Conservation (phyloP, 345 rosid genomes). For the Eucalyptus leucophloia region DNA sequence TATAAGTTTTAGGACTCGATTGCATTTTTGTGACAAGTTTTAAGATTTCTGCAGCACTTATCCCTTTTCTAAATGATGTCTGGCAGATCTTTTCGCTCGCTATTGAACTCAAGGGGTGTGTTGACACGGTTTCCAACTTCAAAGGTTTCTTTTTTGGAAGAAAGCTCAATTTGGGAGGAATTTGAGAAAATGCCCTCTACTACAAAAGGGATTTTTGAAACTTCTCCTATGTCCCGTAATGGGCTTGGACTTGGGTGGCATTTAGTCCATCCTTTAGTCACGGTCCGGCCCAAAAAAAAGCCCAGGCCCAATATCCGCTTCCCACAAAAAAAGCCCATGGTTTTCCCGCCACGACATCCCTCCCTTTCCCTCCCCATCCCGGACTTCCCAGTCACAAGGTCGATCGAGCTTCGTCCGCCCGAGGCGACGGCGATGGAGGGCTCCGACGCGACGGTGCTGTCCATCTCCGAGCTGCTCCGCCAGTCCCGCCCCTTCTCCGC, state of each 20-base stretch:
- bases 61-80: background rate
- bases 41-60: too few species aligned
- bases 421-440: background rate
- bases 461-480: constrained; percentile 35
- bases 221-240: background rate
- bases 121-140: background rate
- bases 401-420: background rate
- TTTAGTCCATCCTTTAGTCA: background rate
- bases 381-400: background rate
- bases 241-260: background rate
- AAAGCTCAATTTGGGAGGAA: background rate
- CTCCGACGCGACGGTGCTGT: background rate
- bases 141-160: background rate
- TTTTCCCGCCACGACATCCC: background rate
- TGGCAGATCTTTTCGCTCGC: background rate
- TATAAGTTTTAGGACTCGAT: too few species aligned
- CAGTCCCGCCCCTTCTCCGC: constrained; percentile 37
- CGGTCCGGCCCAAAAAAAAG: background rate
- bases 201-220: background rate
- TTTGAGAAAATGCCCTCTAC: background rate
- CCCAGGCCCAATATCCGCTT: background rate
- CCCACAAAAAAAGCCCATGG: background rate
- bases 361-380: background rate
- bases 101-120: background rate
- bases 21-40: too few species aligned